These are phyloP conservation scores for Plasmodium knowlesi DNA, from an alignment of 169 alveolate species.

Conservation along the genomic window DNA sequence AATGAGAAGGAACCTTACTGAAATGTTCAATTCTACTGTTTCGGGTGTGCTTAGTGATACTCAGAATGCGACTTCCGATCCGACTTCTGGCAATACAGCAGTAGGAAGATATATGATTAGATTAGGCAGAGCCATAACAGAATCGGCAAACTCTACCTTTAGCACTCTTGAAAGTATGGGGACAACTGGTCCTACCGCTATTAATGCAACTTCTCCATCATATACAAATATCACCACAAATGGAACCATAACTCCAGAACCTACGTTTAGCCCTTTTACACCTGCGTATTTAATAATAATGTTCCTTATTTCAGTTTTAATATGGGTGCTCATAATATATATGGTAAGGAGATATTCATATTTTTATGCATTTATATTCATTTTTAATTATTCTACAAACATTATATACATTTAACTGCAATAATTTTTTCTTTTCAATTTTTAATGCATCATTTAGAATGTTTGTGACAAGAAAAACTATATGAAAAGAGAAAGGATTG, in stretches of 20 bases:
- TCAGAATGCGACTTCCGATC: background rate
- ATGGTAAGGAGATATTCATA: background rate
- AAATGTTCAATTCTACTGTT: background rate
- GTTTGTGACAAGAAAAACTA: background rate
- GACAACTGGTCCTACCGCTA: background rate
- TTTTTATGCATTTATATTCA: background rate
- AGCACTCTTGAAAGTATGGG: background rate
- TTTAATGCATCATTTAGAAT: constrained; percentile 10
- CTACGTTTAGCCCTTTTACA: background rate
- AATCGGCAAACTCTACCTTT: background rate
- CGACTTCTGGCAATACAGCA: background rate
- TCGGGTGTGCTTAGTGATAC: background rate
- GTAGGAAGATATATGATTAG: background rate
- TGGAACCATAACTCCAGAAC: background rate
- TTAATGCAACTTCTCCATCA: background rate
- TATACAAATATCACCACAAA: background rate
- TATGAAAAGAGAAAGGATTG: background rate
- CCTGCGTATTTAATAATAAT: background rate
- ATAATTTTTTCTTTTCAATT: background rate
- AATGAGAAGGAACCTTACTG: background rate
- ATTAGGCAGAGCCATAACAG: background rate
- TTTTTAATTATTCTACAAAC: background rate
- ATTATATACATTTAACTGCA: background rate
- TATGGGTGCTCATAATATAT: background rate
- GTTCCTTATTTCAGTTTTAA: background rate